Percentiles rank a stretch among this genome's conserved stretches.
Conservation (phyloP, 1,139 yeast species). For the Geotrichum bryndzae region DNA sequence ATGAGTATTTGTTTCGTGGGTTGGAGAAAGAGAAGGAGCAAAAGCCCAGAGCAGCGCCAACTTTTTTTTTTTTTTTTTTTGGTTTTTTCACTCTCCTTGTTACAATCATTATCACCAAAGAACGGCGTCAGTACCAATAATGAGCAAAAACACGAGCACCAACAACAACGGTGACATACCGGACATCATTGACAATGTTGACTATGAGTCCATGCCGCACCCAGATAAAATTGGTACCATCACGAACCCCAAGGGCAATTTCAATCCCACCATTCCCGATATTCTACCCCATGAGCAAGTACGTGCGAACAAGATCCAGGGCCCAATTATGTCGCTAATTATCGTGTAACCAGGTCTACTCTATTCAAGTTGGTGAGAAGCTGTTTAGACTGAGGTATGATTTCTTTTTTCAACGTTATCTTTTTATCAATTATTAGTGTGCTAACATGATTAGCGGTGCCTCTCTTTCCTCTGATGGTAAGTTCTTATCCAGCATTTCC, state of each 20-base stretch:
- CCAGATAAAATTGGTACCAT: slow-evolving; percentile 16
- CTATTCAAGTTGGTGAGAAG: slow-evolving; percentile 66
- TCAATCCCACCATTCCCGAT: slow-evolving; percentile 49
- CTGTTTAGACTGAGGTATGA: slow-evolving; percentile 25
- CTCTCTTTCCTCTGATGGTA: slow-evolving; percentile 70
- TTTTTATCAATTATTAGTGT: background rate
- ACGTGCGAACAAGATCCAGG: too few species aligned
- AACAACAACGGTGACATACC: background rate
- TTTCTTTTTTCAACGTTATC: slow-evolving; percentile 42
- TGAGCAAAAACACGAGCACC: background rate
- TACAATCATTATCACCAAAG: background rate
- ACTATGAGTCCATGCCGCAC: slow-evolving; percentile 11
- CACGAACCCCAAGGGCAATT: slow-evolving; percentile 25
- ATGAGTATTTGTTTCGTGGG: background rate
- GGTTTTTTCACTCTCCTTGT: background rate
- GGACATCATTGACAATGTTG: slow-evolving; percentile 1
- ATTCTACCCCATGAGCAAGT: slow-evolving; percentile 55
- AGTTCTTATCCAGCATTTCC: slow-evolving; percentile 35
- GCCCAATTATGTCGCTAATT: background rate
- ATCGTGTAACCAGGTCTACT: slow-evolving; percentile 41
- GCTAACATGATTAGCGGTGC: slow-evolving; percentile 74
- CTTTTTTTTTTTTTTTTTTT: background rate
- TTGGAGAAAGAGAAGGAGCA: background rate
- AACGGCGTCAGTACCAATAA: background rate
- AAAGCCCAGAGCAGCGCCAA: background rate